Base-by-base conservation (phyloP, 2,329 filamentous ascomycete species). In the Hansfordia pulvinata region DNA sequence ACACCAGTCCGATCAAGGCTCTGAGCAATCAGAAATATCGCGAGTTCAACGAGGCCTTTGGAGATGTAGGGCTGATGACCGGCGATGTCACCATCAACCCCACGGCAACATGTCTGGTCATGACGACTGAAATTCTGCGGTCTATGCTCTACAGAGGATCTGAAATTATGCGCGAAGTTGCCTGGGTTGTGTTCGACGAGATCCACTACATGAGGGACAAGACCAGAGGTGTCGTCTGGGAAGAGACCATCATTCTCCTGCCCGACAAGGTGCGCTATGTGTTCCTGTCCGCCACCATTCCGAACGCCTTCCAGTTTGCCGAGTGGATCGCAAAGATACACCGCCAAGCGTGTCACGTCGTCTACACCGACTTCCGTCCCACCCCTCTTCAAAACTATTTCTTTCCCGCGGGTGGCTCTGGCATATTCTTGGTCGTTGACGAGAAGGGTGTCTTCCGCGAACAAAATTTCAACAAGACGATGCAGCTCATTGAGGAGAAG, bases 311-410 rank as follows among this genome's bases (percentile, higher is more conserved):
- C 71, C 90, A 98, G 53, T 98, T 98, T 44, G 90, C 90, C 40
- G 88, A 98, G 53, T 98, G 90, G 90, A 93, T 98, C 43, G 85
- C 82, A 41, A 96, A 96, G 58, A 96, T 88, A 31, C 92, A 98
- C 52, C 80, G 82, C 38, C 92, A 98, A 47, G 88, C 90, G 6
- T 98, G 90, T 41, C 92, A 98, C 63, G 92, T 98, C 35, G 90
- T 98, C 3, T 98, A 98, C 54, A 98, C 90, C 27, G 88, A 98
- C 56, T 98, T 96, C 63, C 74, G 90, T 47, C 90, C 90, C 12
- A 98, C 90, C 1, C 90, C 90, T 1, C 60, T 98, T 17, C 90
- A 98, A 47, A 90, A 96, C 53, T 98, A 98, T 58, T 92, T 96
- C 57, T 96, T 93, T 57, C 90, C 90, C 1, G 74, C 80, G 13